These are phyloP conservation scores for Coemansia erecta DNA, from an alignment of 192 early-diverging fungal species.

Conservation along the genomic window DNA sequence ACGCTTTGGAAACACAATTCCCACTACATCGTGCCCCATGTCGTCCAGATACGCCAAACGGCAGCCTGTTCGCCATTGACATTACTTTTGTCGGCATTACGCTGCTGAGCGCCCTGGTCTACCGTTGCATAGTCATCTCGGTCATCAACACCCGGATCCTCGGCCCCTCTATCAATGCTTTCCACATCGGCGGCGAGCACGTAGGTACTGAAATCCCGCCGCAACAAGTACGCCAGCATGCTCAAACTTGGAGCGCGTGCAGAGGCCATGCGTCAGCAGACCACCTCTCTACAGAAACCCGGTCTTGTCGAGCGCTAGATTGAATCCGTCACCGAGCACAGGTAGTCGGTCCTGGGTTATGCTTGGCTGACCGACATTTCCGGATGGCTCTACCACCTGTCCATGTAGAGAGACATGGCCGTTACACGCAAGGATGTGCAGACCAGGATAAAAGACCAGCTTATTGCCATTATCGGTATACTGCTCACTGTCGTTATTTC, in stretches of 20 bases:
- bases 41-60: too few species aligned
- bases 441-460: conserved; percentile 71
- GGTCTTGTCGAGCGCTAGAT: conserved; percentile 16
- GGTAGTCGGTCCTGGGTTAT: conserved; percentile 46
- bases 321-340: conserved; percentile 35
- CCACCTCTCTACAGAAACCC: conserved; percentile 8
- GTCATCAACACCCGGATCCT: conserved; percentile 44
- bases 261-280: background rate
- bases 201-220: conserved; percentile 33
- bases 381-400: conserved; percentile 35
- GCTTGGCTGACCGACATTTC: conserved; percentile 52
- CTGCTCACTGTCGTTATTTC: conserved; percentile 59
- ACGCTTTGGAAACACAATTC: too few species aligned
- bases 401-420: conserved; percentile 52
- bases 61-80: conserved; percentile 40
- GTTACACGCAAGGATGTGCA: conserved; percentile 63
- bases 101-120: conserved; percentile 25
- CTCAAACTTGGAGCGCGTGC: conserved; percentile 29
- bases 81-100: conserved; percentile 20
- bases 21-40: too few species aligned
- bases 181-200: conserved; percentile 52
- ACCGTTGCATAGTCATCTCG: conserved; percentile 40
- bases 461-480: conserved; percentile 61
- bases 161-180: conserved; percentile 34
- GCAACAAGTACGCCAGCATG: conserved; percentile 24